phyloP scores from a whole-genome alignment of 2,329 filamentous ascomycete species.

The Raffaelea arxii region DNA sequence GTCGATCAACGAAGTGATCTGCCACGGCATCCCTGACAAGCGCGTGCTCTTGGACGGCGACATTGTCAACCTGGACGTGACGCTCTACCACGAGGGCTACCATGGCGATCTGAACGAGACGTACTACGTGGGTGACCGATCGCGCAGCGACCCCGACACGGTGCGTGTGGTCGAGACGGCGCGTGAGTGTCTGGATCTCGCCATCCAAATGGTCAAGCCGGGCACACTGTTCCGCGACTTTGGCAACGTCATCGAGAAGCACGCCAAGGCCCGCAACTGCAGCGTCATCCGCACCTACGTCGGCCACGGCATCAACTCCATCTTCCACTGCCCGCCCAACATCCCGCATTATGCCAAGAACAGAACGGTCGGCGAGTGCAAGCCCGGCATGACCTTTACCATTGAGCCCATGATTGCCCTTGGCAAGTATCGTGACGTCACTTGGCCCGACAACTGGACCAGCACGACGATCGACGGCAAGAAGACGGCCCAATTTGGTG shows the following conservation, averaged over 20 bases:
- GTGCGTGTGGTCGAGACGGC: conserved; percentile 87
- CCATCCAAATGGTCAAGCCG: conserved; percentile 87
- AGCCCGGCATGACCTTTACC: conserved; percentile 96
- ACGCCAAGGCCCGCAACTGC: conserved; percentile 76
- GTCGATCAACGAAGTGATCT: conserved; percentile 94
- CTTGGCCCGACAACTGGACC: conserved; percentile 98
- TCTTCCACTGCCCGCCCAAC: conserved; percentile 91
- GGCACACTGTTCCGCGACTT: conserved; percentile 88
- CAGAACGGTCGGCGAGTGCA: conserved; percentile 89
- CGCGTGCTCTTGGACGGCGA: conserved; percentile 82
- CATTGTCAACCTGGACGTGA: conserved; percentile 94
- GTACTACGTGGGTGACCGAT: conserved; percentile 91
- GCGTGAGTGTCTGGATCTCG: conserved; percentile 79
- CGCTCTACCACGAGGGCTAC: conserved; percentile 87
- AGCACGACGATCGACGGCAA: conserved; percentile 87
- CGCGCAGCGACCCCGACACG: conserved; percentile 71
- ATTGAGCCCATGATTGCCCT: conserved; percentile 98
- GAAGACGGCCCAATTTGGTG: conserved; percentile 85
- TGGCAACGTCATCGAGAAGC: conserved; percentile 90
- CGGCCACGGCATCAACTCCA: conserved; percentile 85
- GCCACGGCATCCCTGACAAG: conserved; percentile 94
- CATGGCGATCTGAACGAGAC: conserved; percentile 98
- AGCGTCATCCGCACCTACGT: conserved; percentile 94
- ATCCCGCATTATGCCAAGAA: conserved; percentile 98
- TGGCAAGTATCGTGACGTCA: conserved; percentile 84